Conservation (phyloP, 257 asterid species). For the Ajuga chamaepitys region DNA sequence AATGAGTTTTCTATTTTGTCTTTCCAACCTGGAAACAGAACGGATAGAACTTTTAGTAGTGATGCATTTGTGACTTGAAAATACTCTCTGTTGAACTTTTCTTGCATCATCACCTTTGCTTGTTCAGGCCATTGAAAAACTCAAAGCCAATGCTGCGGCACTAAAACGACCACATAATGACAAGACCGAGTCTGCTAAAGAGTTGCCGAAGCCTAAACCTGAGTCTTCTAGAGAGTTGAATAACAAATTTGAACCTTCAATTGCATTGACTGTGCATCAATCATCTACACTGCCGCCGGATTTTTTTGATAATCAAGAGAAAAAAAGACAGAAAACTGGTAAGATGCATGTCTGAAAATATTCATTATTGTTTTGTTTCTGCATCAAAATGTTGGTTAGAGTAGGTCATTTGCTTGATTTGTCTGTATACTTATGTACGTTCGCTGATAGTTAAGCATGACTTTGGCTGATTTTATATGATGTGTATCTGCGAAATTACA, state of each 20-base stretch:
- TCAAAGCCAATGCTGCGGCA: constrained; percentile 77
- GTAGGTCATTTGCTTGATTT: neutral
- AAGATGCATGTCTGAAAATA: constrained; percentile 14
- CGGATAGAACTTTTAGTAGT: neutral
- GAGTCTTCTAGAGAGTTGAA: constrained; percentile 26
- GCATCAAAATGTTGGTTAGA: constrained; percentile 1
- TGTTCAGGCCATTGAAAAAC: constrained; percentile 60
- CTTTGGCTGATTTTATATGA: neutral
- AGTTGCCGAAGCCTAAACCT: constrained; percentile 37
- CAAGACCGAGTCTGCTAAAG: constrained; percentile 36
- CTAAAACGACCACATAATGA: constrained; percentile 30
- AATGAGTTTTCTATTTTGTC: neutral
- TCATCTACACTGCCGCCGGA: constrained; percentile 67
- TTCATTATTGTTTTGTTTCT: neutral
- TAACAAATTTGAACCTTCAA: constrained; percentile 41
- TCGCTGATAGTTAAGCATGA: neutral
- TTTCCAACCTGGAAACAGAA: constrained; percentile 1
- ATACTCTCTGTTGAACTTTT: constrained; percentile 1
- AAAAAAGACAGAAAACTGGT: constrained; percentile 75
- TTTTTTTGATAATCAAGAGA: constrained; percentile 59
- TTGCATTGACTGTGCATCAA: constrained; percentile 29
- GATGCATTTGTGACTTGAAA: neutral
- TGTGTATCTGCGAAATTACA: neutral
- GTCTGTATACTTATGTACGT: neutral
- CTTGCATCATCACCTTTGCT: constrained; percentile 10